phyloP scores from a whole-genome alignment of 306 rosid genomes.

The Citrullus mucosospermus region DNA sequence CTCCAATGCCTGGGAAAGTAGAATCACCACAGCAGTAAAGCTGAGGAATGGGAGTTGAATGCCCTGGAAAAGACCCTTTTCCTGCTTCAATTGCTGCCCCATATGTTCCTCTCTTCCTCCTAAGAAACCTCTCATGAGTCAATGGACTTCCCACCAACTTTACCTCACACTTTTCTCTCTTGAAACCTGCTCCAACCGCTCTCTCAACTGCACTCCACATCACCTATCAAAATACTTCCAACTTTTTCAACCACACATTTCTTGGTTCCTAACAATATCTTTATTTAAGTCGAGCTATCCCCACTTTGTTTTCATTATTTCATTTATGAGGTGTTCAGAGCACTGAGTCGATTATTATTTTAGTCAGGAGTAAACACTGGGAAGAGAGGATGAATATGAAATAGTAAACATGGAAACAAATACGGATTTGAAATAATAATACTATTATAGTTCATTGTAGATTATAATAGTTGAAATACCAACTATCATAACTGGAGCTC shows the following conservation, averaged over 20 bases:
- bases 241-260: not conserved
- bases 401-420: too few relatives aligned
- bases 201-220: constrained; percentile 92
- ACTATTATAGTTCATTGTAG: too few relatives aligned
- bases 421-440: too few relatives aligned
- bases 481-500: too few relatives aligned
- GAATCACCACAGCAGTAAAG: constrained; percentile 90
- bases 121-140: constrained; percentile 68
- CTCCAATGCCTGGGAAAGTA: constrained; percentile 94
- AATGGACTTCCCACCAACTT: constrained; percentile 74
- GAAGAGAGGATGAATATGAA: too few relatives aligned
- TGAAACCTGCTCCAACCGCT: constrained; percentile 60
- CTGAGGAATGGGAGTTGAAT: constrained; percentile 55
- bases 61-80: constrained; percentile 52
- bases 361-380: too few relatives aligned
- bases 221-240: constrained; percentile 16
- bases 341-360: too few relatives aligned
- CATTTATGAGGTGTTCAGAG: not conserved
- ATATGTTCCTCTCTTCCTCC: constrained; percentile 55
- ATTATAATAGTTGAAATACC: too few relatives aligned
- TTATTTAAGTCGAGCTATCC: not conserved
- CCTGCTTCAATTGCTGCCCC: constrained; percentile 84
- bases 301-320: not conserved
- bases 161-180: constrained; percentile 74
- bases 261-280: too few relatives aligned